Evolutionary conservation across 2,329 filamentous ascomycete genomes (phyloP).

Genomic region (Aspergillus latus): DNA sequence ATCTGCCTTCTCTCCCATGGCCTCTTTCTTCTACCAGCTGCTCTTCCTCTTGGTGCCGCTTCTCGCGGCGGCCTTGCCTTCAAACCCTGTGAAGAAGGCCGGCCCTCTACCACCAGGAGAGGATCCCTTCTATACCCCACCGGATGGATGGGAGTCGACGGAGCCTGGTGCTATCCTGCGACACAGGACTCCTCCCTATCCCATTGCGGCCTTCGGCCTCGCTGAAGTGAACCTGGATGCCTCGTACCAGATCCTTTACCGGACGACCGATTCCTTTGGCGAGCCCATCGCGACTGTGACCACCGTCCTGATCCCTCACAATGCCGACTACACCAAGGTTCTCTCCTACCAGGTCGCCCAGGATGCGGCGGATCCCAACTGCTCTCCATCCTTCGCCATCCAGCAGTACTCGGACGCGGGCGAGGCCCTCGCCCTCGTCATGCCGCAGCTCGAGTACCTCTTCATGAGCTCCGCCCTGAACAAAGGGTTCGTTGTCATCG

Average conservation of each 20-base stretch:
- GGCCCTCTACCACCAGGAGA: constrained; percentile 22
- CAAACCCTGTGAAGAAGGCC: background rate
- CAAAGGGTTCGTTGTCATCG: constrained; percentile 49
- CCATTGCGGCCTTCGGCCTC: constrained; percentile 26
- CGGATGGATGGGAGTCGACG: constrained; percentile 26
- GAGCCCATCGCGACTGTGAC: constrained; percentile 41
- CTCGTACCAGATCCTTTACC: constrained; percentile 42
- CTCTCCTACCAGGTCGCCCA: constrained; percentile 46
- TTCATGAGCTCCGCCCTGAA: constrained; percentile 40
- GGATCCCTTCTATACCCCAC: constrained; percentile 32
- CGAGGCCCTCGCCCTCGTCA: constrained; percentile 32
- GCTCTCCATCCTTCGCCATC: constrained; percentile 29
- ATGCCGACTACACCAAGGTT: constrained; percentile 28
- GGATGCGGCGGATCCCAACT: constrained; percentile 29
- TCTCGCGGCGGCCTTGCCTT: constrained; percentile 7
- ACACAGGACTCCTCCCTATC: constrained; percentile 23
- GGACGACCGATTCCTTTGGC: constrained; percentile 39
- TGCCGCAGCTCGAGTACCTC: constrained; percentile 38
- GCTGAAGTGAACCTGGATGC: constrained; percentile 24
- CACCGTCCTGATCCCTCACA: constrained; percentile 41
- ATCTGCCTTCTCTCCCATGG: constrained; percentile 2
- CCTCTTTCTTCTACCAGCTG: constrained; percentile 4
- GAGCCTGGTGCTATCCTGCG: constrained; percentile 31
- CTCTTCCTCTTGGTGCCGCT: constrained; percentile 9
- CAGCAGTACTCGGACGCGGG: constrained; percentile 36